These are phyloP conservation scores for Termitomyces sp. DNA, from an alignment of 1,284 basidiomycete species.

Conservation along the genomic window DNA sequence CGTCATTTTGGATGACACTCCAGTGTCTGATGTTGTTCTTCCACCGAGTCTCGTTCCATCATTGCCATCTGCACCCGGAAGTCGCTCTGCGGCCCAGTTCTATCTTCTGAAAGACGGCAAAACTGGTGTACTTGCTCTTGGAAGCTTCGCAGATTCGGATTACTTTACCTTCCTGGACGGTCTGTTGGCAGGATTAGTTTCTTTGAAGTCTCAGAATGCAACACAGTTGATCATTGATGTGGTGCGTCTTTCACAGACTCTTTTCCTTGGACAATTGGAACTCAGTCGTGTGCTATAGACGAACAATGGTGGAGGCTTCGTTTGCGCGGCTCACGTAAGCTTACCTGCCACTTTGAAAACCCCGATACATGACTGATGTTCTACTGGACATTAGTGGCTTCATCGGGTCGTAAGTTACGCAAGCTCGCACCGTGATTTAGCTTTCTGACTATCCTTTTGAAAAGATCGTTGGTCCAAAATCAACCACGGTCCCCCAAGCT, in stretches of 20 bases:
- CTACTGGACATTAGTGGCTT: conserved; percentile 42
- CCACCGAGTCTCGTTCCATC: conserved; percentile 43
- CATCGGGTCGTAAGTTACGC: conserved; percentile 48
- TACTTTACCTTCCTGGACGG: conserved; percentile 40
- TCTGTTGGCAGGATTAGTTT: conserved; percentile 44
- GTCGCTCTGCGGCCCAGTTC: conserved; percentile 49
- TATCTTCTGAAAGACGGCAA: conserved; percentile 48
- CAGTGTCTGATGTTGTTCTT: conserved; percentile 44
- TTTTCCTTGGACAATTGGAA: not conserved
- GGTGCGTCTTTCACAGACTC: conserved; percentile 28
- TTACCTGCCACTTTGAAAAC: conserved; percentile 2
- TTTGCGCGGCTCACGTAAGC: conserved; percentile 56
- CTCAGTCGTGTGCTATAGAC: conserved; percentile 29
- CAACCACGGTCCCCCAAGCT: conserved; percentile 51
- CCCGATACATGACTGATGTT: conserved; percentile 1
- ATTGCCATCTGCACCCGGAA: conserved; percentile 37
- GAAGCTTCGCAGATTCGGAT: conserved; percentile 48
- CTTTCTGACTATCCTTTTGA: conserved; percentile 4
- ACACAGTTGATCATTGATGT: conserved; percentile 55
- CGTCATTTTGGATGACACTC: conserved; percentile 45
- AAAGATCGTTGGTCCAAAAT: conserved; percentile 53
- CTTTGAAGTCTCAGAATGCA: conserved; percentile 45
- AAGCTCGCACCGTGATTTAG: not conserved
- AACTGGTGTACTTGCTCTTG: conserved; percentile 55
- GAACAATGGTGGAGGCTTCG: conserved; percentile 60